phyloP scores from a whole-genome alignment of 2,329 filamentous ascomycete genomes.

The Westerdykella sp. region DNA sequence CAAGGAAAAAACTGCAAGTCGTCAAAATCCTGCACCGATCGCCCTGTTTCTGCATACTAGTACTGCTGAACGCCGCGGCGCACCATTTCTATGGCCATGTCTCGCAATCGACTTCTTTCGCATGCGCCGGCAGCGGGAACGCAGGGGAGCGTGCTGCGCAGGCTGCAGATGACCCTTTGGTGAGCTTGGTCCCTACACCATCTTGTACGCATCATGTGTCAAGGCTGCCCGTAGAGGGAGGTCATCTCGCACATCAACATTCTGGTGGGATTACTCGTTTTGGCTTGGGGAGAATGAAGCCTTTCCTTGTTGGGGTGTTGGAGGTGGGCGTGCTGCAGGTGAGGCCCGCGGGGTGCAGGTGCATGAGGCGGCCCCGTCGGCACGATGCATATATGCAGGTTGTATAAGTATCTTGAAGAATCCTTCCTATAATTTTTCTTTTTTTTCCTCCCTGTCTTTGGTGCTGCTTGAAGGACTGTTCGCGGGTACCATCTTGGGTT shows the following conservation, averaged over 20 bases:
- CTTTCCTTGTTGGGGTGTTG: too few relatives aligned
- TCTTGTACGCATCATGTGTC: background rate
- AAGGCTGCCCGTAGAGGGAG: background rate
- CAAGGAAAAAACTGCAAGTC: too few relatives aligned
- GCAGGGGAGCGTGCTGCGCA: too few relatives aligned
- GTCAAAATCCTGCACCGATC: too few relatives aligned
- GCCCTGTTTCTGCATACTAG: too few relatives aligned
- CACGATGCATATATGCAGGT: constrained; percentile 13
- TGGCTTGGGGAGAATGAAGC: background rate
- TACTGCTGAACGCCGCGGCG: too few relatives aligned
- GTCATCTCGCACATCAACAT: background rate
- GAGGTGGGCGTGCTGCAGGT: background rate
- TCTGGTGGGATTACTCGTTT: background rate
- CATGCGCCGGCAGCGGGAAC: too few relatives aligned
- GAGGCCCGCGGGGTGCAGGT: background rate
- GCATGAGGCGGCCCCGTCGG: constrained; percentile 12
- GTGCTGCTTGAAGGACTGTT: too few relatives aligned
- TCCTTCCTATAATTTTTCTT: constrained; percentile 20
- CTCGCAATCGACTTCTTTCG: too few relatives aligned
- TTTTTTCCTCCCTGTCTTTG: constrained; percentile 6
- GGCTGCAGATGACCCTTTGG: too few relatives aligned
- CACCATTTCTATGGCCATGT: too few relatives aligned
- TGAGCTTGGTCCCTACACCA: background rate
- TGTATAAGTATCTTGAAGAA: constrained; percentile 18
- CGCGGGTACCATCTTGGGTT: constrained; percentile 17